Evolutionary conservation across 1,284 basidiomycete genomes (phyloP), one percentile per base, ranked within the genome.

Genomic region (Peniophora sp.): DNA sequence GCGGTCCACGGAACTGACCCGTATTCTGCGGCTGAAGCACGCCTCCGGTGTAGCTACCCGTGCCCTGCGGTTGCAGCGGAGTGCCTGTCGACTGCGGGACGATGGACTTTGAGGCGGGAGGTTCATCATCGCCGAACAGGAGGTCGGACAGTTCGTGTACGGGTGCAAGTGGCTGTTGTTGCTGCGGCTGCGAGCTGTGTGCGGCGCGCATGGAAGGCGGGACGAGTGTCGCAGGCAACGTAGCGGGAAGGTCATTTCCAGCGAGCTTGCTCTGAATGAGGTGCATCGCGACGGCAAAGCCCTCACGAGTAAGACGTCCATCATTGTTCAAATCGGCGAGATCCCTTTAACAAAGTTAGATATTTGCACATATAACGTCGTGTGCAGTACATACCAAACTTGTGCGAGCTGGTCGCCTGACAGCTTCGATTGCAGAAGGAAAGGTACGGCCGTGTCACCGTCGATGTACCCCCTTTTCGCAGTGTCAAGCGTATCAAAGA

Each of bases 261-360:
- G 81, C 76, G 2, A 98, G 71, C 64, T 88, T 93, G 58, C 79
- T 79, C 66, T 93, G 91, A 62, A 99, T 98, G 46, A 99, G 78
- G 67, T 96, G 83, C 85, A 97, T 87, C 2, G 95, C 97, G 41
- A 99, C 88, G 2, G 97, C 96, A 66, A 99, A 99, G 24, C 95
- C 92, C 53, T 98, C 96, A 49, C 85, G 81, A 20, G 86, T 92
- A 39, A 99, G 76, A 47, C 78, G 80, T 3, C 97, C 97, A 56
- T 94, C 88, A 56, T 91, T 89, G 49, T 88, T 84, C 36, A 98
- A 78, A 63, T 99, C 97, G 22, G 95, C 78, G 15, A 99, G 79
- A 65, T 99, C 97, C 93, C 92, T 95, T 56, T 14, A 47, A 24
- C n/a, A 6, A 15, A 41, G 15, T 41, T 9, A 8, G 37, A 44